Base-by-base conservation (phyloP, 2,329 filamentous ascomycete species). In the Metarhizium brunneum region DNA sequence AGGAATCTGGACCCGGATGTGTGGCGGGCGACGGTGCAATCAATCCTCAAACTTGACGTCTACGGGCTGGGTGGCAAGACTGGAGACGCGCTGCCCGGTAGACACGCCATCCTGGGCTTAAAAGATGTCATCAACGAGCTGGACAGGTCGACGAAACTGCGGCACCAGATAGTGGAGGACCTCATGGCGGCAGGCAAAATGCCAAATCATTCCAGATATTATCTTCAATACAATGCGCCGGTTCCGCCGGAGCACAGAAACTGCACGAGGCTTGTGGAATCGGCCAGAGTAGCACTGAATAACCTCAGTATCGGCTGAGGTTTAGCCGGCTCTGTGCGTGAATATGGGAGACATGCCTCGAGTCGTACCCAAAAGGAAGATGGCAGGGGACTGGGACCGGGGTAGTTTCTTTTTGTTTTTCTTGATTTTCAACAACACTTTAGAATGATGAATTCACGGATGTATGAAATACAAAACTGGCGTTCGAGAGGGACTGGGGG, bases 1-100 rank as follows among this genome's bases (percentile, higher is more conserved):
- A 66, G 70, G 14, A 66, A 72, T 47, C 74, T 85, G 67, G 71
- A 77, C 32, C 80, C 82, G 0, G 66, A 71, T 4, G 66, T 76
- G 60, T 86, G 83, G 82, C 71, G 81, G 40, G 69, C 73, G 7
- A 73, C 74, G 2, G 74, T 84, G 45, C 73, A 81, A 14, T 77
- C 77, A 2, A 68, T 85, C 55, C 67, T 85, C 18, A 76, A 76
- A 56, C 61, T 79, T 13, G 82, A 85, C 61, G 76, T 85, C 7
- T 83, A 85, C 63, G 82, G 82, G 0, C 63, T 80, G 32, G 62
- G 65, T 13, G 61, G 63, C 25, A 53, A 58, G n/a, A 30, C 32
- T 7, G 57, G 57, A 8, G 48, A 50, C 4, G 52, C 56, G 1
- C 52, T 56, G 13, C 55, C 43, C 10, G 36, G 64, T 49, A 60